Evolutionary conservation across 371 early-diverging fungal genomes (phyloP).

Genomic region (Mortierella sp.): DNA sequence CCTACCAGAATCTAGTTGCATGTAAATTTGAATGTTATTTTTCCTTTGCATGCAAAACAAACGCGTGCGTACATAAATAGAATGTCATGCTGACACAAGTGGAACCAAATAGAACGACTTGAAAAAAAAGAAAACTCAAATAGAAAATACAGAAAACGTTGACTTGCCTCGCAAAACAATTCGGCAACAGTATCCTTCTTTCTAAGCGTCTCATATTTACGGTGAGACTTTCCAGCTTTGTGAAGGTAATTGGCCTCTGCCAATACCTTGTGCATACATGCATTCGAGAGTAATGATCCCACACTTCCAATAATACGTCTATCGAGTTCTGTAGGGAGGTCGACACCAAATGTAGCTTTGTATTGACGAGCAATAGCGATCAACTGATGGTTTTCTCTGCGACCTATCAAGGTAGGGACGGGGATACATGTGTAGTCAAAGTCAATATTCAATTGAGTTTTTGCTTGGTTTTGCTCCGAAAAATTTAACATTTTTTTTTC

Average conservation of each 20-base stretch:
- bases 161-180: slow-evolving; percentile 44
- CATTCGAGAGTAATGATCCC: slow-evolving; percentile 32
- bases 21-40: not conserved
- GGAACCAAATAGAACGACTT: not conserved
- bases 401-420: slow-evolving; percentile 26
- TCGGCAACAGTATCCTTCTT: slow-evolving; percentile 49
- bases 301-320: slow-evolving; percentile 42
- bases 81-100: too few species aligned
- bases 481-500: not conserved
- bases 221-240: slow-evolving; percentile 42
- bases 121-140: not conserved
- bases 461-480: not conserved
- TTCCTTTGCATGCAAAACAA: not conserved
- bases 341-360: slow-evolving; percentile 28
- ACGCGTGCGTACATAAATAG: not conserved
- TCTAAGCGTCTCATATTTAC: slow-evolving; percentile 43
- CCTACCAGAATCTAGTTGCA: slow-evolving; percentile 38
- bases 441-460: not conserved
- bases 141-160: not conserved
- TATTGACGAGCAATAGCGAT: slow-evolving; percentile 48
- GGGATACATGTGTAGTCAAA: not conserved
- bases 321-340: slow-evolving; percentile 38
- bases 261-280: slow-evolving; percentile 44
- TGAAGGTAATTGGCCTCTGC: slow-evolving; percentile 36
- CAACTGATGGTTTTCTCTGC: slow-evolving; percentile 47